Evolutionary conservation across 2,329 filamentous ascomycete species (phyloP).

Genomic region (Penicillium sp.): DNA sequence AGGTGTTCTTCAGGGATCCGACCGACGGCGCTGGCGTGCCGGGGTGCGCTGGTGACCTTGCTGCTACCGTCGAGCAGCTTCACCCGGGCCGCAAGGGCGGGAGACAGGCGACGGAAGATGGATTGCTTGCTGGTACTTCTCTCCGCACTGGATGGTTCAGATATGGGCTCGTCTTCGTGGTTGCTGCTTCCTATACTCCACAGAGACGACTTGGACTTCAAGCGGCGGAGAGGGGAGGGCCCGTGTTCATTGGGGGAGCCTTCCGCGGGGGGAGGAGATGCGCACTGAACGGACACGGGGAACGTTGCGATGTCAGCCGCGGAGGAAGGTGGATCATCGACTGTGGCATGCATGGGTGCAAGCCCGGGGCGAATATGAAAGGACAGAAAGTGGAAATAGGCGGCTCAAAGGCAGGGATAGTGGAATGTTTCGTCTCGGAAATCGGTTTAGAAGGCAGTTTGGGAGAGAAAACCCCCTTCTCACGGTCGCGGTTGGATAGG

Average conservation of each 20-base stretch:
- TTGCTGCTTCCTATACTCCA: constrained; percentile 37
- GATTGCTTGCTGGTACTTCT: constrained; percentile 33
- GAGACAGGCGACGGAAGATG: constrained; percentile 45
- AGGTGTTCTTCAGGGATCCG: constrained; percentile 43
- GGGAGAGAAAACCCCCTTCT: constrained; percentile 17
- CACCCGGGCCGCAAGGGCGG: constrained; percentile 44
- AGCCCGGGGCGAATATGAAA: constrained; percentile 16
- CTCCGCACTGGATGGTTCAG: constrained; percentile 24
- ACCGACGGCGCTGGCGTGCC: constrained; percentile 33
- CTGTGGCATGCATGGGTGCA: constrained; percentile 41
- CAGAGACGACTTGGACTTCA: constrained; percentile 40
- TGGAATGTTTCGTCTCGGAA: constrained; percentile 27
- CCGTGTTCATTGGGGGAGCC: constrained; percentile 30
- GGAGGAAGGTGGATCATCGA: constrained; percentile 31
- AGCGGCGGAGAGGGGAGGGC: constrained; percentile 29
- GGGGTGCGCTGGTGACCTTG: constrained; percentile 25
- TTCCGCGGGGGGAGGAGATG: constrained; percentile 29
- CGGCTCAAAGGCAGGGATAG: constrained; percentile 23
- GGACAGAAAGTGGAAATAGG: constrained; percentile 12
- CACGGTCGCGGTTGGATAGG: constrained; percentile 9
- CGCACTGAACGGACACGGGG: constrained; percentile 29
- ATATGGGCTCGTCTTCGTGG: constrained; percentile 29
- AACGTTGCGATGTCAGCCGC: constrained; percentile 29
- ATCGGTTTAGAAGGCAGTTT: constrained; percentile 10
- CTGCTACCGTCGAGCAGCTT: constrained; percentile 42